Percentiles rank a stretch among this genome's conserved stretches.
phyloP scores from a whole-genome alignment of 1,284 basidiomycete genomes.

The Irpex rosettiformis region DNA sequence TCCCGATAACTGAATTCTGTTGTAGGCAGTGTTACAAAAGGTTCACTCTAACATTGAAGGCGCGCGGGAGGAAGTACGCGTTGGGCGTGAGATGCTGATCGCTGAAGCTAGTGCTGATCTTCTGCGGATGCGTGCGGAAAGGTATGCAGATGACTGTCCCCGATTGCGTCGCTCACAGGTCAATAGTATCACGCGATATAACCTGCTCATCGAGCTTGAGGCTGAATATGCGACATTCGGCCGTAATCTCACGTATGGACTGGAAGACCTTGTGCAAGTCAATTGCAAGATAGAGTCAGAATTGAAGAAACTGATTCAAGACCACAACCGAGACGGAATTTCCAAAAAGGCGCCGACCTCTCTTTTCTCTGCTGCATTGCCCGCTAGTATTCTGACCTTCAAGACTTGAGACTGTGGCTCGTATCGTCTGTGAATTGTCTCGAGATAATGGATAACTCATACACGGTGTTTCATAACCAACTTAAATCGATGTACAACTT shows the following conservation, averaged over 20 bases:
- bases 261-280: slow-evolving; percentile 33
- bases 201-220: slow-evolving; percentile 38
- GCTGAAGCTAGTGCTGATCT: slow-evolving; percentile 40
- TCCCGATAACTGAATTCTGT: not conserved
- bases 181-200: slow-evolving; percentile 37
- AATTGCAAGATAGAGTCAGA: slow-evolving; percentile 27
- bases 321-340: slow-evolving; percentile 33
- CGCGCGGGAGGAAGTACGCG: slow-evolving; percentile 38
- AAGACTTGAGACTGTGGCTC: not conserved
- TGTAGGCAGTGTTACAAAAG: slow-evolving; percentile 40
- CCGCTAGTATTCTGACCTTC: slow-evolving; percentile 7
- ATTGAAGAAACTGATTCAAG: slow-evolving; percentile 29
- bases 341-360: slow-evolving; percentile 35
- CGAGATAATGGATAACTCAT: too few relatives aligned
- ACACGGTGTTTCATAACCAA: too few relatives aligned
- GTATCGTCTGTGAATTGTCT: too few relatives aligned
- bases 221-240: slow-evolving; percentile 37
- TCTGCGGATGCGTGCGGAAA: slow-evolving; percentile 33
- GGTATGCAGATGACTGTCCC: slow-evolving; percentile 27
- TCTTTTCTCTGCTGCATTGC: slow-evolving; percentile 23
- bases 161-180: slow-evolving; percentile 4
- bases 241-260: slow-evolving; percentile 26
- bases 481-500: not conserved
- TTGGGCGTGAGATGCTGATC: slow-evolving; percentile 38
- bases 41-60: slow-evolving; percentile 39